Conservation (phyloP, 2,329 filamentous ascomycete species). For the Aspergillus texensis region DNA sequence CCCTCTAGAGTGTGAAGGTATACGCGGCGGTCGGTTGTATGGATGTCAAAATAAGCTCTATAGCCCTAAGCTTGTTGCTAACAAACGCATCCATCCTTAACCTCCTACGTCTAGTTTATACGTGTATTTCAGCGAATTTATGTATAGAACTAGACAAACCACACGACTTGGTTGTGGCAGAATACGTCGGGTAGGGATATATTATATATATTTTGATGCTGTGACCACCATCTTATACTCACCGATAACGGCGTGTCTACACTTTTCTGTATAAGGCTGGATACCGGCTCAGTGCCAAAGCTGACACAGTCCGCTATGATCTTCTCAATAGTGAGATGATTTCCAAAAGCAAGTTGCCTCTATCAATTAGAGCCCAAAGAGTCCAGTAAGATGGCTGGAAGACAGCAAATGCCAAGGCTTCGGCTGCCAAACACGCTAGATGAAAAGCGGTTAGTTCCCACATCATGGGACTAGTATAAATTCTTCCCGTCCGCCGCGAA, state of each 20-base stretch:
- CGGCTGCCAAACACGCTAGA: background rate
- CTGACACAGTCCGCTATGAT: background rate
- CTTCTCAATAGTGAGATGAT: background rate
- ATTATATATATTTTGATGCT: too few species aligned
- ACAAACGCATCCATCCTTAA: background rate
- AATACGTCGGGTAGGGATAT: too few species aligned
- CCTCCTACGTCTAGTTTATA: background rate
- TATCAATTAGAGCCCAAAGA: background rate
- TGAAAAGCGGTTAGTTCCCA: background rate
- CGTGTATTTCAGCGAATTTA: background rate
- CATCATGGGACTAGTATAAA: background rate
- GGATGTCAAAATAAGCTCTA: background rate
- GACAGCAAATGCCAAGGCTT: background rate
- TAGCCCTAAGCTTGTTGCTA: background rate
- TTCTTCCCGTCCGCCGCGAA: background rate
- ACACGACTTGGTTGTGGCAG: too few species aligned
- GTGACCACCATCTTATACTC: background rate
- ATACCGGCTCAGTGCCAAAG: background rate
- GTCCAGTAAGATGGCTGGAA: background rate
- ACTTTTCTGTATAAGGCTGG: background rate
- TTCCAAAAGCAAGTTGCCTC: background rate
- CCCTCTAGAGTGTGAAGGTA: background rate
- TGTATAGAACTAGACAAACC: background rate
- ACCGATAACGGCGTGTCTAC: background rate
- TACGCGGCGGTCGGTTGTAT: background rate